phyloP scores from a whole-genome alignment of 2,329 filamentous ascomycete genomes.

The Aspergillus sp. region DNA sequence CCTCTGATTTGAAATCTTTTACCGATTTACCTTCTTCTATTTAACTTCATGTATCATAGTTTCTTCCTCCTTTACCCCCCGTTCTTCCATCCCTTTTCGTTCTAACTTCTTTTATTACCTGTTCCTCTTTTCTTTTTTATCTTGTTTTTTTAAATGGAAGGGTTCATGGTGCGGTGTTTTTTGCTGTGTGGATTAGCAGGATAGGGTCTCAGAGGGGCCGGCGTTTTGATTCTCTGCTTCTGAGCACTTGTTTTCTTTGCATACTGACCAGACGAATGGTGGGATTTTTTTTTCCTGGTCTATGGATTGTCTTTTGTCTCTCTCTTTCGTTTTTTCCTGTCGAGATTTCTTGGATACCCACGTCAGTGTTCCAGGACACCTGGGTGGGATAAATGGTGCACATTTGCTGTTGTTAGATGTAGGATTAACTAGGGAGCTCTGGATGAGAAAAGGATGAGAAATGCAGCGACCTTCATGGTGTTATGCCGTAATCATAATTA shows the following conservation, averaged over 20 bases:
- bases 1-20: conserved; percentile 26
- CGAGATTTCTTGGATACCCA: conserved; percentile 25
- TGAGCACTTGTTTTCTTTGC: conserved; percentile 14
- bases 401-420: conserved; percentile 21
- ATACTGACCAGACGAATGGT: conserved; percentile 15
- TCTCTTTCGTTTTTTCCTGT: conserved; percentile 7
- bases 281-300: conserved; percentile 12
- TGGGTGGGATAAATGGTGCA: conserved; percentile 13
- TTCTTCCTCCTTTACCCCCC: conserved; percentile 11
- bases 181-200: conserved; percentile 24
- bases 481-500: conserved; percentile 6
- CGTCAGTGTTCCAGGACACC: conserved; percentile 18
- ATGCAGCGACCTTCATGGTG: conserved; percentile 17
- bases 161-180: conserved; percentile 34
- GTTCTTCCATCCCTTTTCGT: conserved; percentile 11
- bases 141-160: conserved; percentile 16
- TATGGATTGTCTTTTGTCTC: conserved; percentile 2
- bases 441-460: conserved; percentile 18
- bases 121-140: conserved; percentile 5
- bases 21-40: conserved; percentile 8
- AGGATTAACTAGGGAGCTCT: conserved; percentile 25
- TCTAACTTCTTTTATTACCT: conserved; percentile 10
- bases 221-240: conserved; percentile 25
- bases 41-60: conserved; percentile 30
- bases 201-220: conserved; percentile 21